Evolutionary conservation across 306 rosid species (phyloP).

Genomic region (Inga oerstediana): DNA sequence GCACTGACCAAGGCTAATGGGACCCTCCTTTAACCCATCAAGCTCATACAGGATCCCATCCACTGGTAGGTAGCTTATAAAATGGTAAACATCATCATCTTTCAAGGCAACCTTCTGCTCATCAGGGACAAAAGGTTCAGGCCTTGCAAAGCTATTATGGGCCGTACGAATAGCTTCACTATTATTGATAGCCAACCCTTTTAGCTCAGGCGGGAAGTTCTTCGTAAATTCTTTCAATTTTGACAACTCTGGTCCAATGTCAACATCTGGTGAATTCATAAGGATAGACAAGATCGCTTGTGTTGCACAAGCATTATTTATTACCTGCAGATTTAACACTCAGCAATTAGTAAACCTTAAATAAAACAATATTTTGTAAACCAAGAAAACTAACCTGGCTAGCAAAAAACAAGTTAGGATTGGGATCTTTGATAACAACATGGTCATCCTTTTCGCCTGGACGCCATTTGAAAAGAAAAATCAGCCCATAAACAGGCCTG

Average conservation of each 20-base stretch:
- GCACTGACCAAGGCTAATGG: conserved; percentile 94
- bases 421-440: conserved; percentile 85
- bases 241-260: conserved; percentile 83
- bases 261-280: conserved; percentile 83
- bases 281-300: conserved; percentile 98
- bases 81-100: conserved; percentile 95
- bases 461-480: conserved; percentile 98
- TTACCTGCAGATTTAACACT: conserved; percentile 55
- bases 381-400: conserved; percentile 74
- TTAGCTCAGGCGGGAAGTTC: conserved; percentile 95
- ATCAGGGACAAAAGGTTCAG: conserved; percentile 93
- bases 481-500: conserved; percentile 98
- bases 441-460: conserved; percentile 98
- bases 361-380: conserved; percentile 9
- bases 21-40: conserved; percentile 98
- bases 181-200: conserved; percentile 95
- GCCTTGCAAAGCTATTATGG: conserved; percentile 96
- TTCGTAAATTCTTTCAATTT: conserved; percentile 87
- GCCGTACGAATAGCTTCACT: conserved; percentile 92
- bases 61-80: conserved; percentile 92
- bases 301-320: conserved; percentile 98
- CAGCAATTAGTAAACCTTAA: conserved; percentile 31
- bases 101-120: conserved; percentile 87
- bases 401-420: conserved; percentile 93
- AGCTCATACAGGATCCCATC: conserved; percentile 95